Evolutionary conservation across 805 yeast genomes (phyloP), one percentile per base, ranked within the genome.

Genomic region (Teunomyces lycoperdinae): DNA sequence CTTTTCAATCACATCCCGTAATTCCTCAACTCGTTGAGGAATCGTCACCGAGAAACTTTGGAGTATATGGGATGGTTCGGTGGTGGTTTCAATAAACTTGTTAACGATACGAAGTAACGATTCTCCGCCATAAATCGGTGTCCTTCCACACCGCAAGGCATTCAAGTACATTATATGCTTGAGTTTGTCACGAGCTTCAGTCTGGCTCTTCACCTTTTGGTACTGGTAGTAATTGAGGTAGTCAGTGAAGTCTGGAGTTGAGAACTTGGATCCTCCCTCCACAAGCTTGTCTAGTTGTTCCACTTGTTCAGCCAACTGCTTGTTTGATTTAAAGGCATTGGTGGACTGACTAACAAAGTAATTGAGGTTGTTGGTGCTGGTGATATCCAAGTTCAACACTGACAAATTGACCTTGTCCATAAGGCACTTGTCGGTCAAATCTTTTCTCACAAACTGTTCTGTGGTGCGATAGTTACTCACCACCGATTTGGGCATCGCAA

Each of bases 401-500:
- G 71, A 59, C 36, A 85, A 61, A 49, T 87, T 75, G 1, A 84
- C 70, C 0, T 51, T 44, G 8, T 40, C 42, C 10, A 24, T 29
- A 27, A 30, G 34, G 20, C 45, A 40, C 4, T 62, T 64, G 10
- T 60, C 55, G 9, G 52, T 43, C 24, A 63, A 50, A 9, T 60
- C 42, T 50, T 63, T 49, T 44, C 58, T 35, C 44, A 66, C 52
- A 13, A 47, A 35, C 17, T 29, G 44, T 39, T 47, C 73, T 29
- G 79, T 40, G 63, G 38, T 72, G 50, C 36, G 70, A 51, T 45
- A 88, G 5, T 70, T 62, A 1, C 81, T 68, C 2, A 78, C 69
- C 4, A 87, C 89, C 1, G 89, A 80, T 42, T 74, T 73, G 2
- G 81, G 80, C 73, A 90, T 72, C 0, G 92, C 87, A 62, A 89